These are phyloP conservation scores for Rhizoctonia solani DNA, from an alignment of 1,284 basidiomycete species.

Conservation along the genomic window DNA sequence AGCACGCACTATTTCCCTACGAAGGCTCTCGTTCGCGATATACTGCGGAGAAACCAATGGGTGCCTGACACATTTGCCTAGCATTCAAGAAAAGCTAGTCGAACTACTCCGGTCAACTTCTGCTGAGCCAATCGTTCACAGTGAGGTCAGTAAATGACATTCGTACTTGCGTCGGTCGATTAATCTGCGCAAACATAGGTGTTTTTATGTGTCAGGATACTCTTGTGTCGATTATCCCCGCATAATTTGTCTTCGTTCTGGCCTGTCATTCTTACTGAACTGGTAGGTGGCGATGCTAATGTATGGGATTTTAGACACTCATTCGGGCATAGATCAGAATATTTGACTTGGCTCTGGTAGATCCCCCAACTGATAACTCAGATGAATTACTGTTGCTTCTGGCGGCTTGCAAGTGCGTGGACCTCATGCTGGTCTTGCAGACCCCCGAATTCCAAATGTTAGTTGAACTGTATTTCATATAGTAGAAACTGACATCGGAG, in stretches of 20 bases:
- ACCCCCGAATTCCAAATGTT: constrained; percentile 98
- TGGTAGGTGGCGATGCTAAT: constrained; percentile 57
- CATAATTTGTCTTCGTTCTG: constrained; percentile 95
- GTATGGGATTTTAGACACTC: neutral
- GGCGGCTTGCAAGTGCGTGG: constrained; percentile 91
- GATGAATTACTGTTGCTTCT: constrained; percentile 84
- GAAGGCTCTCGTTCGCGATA: constrained; percentile 84
- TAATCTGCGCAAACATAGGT: constrained; percentile 46
- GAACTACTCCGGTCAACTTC: constrained; percentile 82
- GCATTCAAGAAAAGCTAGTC: constrained; percentile 95
- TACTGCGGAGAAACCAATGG: constrained; percentile 88
- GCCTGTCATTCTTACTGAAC: constrained; percentile 93
- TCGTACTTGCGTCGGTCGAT: neutral
- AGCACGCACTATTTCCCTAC: constrained; percentile 83
- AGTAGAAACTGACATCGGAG: neutral
- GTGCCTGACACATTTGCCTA: constrained; percentile 86
- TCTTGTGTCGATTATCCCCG: constrained; percentile 88
- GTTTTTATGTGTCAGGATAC: constrained; percentile 89
- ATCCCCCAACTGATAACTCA: constrained; percentile 72
- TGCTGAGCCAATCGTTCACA: constrained; percentile 83
- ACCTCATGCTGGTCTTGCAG: constrained; percentile 87
- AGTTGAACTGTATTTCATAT: constrained; percentile 42
- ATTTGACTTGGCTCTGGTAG: constrained; percentile 67
- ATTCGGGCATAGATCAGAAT: constrained; percentile 62
- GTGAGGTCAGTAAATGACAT: constrained; percentile 70